phyloP scores from a whole-genome alignment of 2,329 filamentous ascomycete species.

The Cytospora leucostoma region DNA sequence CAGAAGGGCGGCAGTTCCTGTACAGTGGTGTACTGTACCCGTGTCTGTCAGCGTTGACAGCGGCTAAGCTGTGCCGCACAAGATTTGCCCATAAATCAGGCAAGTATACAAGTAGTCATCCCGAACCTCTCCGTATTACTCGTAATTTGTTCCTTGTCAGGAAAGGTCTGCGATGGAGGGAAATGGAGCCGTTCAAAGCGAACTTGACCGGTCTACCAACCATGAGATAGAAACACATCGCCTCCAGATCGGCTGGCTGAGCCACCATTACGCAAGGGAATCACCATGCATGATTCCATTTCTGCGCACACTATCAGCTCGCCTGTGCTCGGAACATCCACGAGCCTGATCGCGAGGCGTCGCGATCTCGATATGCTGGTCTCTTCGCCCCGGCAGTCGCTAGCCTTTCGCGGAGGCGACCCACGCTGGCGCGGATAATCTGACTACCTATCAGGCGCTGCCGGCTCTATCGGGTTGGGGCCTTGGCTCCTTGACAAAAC shows the following conservation, averaged over 20 bases:
- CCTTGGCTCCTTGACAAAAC: neutral
- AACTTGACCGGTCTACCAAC: too few relatives aligned
- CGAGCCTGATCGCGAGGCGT: neutral
- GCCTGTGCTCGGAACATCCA: neutral
- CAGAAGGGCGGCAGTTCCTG: neutral
- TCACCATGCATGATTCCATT: slow-evolving; percentile 6
- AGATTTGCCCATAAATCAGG: too few relatives aligned
- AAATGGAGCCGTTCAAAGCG: too few relatives aligned
- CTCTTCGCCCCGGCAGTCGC: neutral
- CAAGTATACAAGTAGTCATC: too few relatives aligned
- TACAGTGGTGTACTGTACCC: neutral
- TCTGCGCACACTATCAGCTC: slow-evolving; percentile 8
- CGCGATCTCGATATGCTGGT: neutral
- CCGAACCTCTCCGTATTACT: too few relatives aligned
- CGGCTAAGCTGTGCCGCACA: too few relatives aligned
- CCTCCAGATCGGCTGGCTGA: neutral
- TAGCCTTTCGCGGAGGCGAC: slow-evolving; percentile 1
- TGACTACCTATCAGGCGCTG: neutral
- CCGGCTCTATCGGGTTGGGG: slow-evolving; percentile 6
- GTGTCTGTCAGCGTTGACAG: neutral
- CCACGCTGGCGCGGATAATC: slow-evolving; percentile 1
- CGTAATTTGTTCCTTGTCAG: too few relatives aligned
- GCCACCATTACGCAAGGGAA: neutral
- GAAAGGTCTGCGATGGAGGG: slow-evolving; percentile 7
- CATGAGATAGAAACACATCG: neutral